Evolutionary conservation across 2,329 filamentous ascomycete genomes (phyloP), one percentile per base, ranked within the genome.

Genomic region (Taxawa tesnikishii): DNA sequence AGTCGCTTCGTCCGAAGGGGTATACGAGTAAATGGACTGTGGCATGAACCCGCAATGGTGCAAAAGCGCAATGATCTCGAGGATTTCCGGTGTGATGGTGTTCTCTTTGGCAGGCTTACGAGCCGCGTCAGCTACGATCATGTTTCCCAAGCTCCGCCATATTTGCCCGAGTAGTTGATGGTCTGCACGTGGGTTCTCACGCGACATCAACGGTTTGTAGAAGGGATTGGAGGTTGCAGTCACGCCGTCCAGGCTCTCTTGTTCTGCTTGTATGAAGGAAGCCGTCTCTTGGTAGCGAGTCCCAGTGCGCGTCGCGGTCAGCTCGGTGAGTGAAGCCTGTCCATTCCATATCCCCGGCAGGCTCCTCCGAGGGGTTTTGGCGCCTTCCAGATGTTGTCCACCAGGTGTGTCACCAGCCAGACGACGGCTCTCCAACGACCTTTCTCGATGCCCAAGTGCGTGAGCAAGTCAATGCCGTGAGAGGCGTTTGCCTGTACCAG

Each of bases 31-130:
- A 23, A 66, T 55, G 8, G 59, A 56, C 21, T 58, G 50, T 10
- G 65, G 57, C 45, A 67, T 63, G 32, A 65, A 47, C 18, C 56
- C 60, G 16, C 50, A 42, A 42, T 65, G 63, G 40, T 67, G 63
- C 11, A 67, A 40, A 25, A 61, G 49, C 5, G 63, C 63, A 24
- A 67, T 56, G 29, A 67, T 57, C 36, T 65, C 59, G 31, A 67
- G 43, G 2, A 66, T 59, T 38, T 58, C 56, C 5, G 57, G 49
- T 49, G 60, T 59, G 11, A 63, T 53, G 5, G 26, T 37, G 6
- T 5, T 40, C 37, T 27, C 36, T 13, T 15, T 38, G 28, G 27
- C 32, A 26, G 11, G 37, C 35, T 35, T 52, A 19, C 19, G 14
- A 4, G 26, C 47, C 3, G 51, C 42, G 15, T 54, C 55, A 12